Conservation (phyloP, 1,284 basidiomycete species). For the Irpex lacteus region DNA sequence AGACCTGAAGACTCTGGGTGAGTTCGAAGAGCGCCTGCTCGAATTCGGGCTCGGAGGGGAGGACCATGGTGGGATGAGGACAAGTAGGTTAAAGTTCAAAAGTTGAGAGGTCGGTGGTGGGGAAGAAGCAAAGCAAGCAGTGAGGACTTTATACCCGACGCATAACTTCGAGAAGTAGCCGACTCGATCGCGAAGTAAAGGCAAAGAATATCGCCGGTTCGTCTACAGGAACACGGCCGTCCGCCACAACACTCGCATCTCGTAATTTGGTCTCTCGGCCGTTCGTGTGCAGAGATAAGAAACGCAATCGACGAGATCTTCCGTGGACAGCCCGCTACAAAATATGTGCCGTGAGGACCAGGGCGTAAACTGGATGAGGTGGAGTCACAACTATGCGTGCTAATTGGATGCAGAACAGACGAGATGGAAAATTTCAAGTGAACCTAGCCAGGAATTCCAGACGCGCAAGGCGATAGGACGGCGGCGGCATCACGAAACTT, state of each 20-base stretch:
- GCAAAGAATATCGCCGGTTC: no score
- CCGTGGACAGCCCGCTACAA: background rate
- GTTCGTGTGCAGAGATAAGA: background rate
- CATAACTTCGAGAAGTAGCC: no score
- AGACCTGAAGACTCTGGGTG: conserved; percentile 56
- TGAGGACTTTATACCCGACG: no score
- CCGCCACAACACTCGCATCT: background rate
- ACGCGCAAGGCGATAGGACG: background rate
- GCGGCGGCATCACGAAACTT: background rate
- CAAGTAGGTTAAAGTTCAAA: background rate
- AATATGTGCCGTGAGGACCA: background rate
- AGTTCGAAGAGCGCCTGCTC: conserved; percentile 67
- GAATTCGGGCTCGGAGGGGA: conserved; percentile 32
- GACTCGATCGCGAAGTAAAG: no score
- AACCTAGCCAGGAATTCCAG: background rate
- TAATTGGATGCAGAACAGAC: background rate
- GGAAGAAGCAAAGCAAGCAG: background rate
- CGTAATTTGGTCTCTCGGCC: background rate
- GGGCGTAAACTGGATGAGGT: background rate
- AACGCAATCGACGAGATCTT: background rate
- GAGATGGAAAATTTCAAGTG: background rate
- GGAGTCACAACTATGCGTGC: background rate
- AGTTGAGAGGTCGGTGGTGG: background rate
- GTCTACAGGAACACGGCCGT: no score
- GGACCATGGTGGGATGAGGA: conserved; percentile 8